Evolutionary conservation across 805 yeast species (phyloP).

Genomic region (Ogataea pignaliae): DNA sequence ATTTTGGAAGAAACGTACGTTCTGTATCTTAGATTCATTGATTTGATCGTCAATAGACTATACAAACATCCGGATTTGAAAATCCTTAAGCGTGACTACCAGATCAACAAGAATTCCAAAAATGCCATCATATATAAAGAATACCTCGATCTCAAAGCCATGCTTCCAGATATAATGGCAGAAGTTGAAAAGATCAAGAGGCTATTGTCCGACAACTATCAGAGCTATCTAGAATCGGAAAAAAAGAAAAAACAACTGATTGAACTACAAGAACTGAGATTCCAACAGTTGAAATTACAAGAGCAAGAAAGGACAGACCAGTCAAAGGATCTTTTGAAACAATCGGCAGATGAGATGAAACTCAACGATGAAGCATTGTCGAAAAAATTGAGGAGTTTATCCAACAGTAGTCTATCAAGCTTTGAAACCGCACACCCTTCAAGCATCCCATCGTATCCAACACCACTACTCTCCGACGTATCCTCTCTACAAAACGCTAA

Average conservation of each 20-base stretch:
- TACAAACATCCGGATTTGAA: slow-evolving; percentile 42
- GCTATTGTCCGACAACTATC: slow-evolving; percentile 23
- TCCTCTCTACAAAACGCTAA: slow-evolving; percentile 6
- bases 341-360: slow-evolving; percentile 2
- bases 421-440: slow-evolving; percentile 7
- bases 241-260: slow-evolving; percentile 15
- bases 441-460: slow-evolving; percentile 16
- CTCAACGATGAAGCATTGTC: slow-evolving; percentile 16
- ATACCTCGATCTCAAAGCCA: slow-evolving; percentile 19
- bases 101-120: slow-evolving; percentile 15
- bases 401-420: slow-evolving; percentile 16
- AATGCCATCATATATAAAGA: slow-evolving; percentile 23
- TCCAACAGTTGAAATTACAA: slow-evolving; percentile 16
- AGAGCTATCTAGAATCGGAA: slow-evolving; percentile 19
- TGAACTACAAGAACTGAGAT: slow-evolving; percentile 18
- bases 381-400: slow-evolving; percentile 20
- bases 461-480: slow-evolving; percentile 7
- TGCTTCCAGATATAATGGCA: slow-evolving; percentile 25
- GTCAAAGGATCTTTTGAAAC: slow-evolving; percentile 5
- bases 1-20: slow-evolving; percentile 48
- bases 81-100: slow-evolving; percentile 18
- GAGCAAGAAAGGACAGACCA: slow-evolving; percentile 10
- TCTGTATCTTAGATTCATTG: slow-evolving; percentile 55
- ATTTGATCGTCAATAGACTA: slow-evolving; percentile 45
- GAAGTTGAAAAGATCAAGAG: slow-evolving; percentile 28